A percentile compares a stretch with the other conserved stretches of the same genome.
Conservation (phyloP, 495 filamentous ascomycete species). For the Lasiosphaeria miniovina region DNA sequence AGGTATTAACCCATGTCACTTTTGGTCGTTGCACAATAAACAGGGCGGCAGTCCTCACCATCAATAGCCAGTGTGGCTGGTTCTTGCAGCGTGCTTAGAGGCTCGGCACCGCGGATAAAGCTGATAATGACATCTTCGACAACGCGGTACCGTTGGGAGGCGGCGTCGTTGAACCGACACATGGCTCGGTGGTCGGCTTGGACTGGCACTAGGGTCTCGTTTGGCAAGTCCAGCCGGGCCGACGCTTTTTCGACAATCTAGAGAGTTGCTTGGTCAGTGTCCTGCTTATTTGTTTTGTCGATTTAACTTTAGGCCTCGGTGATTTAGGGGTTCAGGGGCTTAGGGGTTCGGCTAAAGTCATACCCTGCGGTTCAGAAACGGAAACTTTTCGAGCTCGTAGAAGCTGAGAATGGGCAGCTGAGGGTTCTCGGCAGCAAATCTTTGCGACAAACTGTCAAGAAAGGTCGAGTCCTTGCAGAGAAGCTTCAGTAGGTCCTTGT, state of each 20-base stretch:
- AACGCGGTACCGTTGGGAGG: neutral
- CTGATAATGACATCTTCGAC: neutral
- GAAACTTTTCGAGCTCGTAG: neutral
- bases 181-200: neutral
- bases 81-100: neutral
- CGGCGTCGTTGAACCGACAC: neutral
- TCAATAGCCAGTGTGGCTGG: neutral
- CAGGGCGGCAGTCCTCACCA: neutral
- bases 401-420: neutral
- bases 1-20: neutral
- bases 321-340: too few relatives aligned
- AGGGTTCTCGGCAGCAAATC: neutral
- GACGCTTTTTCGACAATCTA: neutral
- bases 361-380: conserved; percentile 1
- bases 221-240: neutral
- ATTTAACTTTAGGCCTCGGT: too few relatives aligned
- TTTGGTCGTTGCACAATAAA: neutral
- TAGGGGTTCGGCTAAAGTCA: neutral
- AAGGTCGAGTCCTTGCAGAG: neutral
- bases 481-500: neutral
- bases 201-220: neutral
- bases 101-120: neutral
- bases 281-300: too few relatives aligned
- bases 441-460: neutral
- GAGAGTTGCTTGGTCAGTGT: too few relatives aligned